Evolutionary conservation across 306 rosid genomes (phyloP).

Genomic region (Leucaena leucocephala): DNA sequence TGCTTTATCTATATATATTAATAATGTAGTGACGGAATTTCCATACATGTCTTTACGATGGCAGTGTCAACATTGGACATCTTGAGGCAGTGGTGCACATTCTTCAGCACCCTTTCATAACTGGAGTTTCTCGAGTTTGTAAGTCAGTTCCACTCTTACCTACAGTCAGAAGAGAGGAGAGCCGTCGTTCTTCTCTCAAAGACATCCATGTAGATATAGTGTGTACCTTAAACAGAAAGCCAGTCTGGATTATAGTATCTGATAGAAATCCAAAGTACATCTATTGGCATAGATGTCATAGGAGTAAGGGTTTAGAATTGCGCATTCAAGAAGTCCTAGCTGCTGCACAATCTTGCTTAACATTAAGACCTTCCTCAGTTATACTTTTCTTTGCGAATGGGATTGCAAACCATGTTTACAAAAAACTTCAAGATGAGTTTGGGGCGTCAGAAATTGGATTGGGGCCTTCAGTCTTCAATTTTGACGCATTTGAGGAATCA

Average conservation of each 20-base stretch:
- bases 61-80: slow-evolving; percentile 87
- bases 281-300: slow-evolving; percentile 55
- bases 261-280: slow-evolving; percentile 79
- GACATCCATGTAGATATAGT: slow-evolving; percentile 70
- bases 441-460: slow-evolving; percentile 59
- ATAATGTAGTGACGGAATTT: not conserved
- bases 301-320: slow-evolving; percentile 63
- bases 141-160: slow-evolving; percentile 65
- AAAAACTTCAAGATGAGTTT: slow-evolving; percentile 56
- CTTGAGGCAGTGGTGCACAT: slow-evolving; percentile 79
- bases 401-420: slow-evolving; percentile 40
- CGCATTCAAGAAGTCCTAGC: slow-evolving; percentile 62
- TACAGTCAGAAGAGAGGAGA: slow-evolving; percentile 34
- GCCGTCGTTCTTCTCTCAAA: slow-evolving; percentile 35
- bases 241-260: slow-evolving; percentile 92
- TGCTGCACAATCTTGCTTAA: slow-evolving; percentile 57
- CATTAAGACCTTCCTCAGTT: slow-evolving; percentile 78
- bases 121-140: slow-evolving; percentile 89
- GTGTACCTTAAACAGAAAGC: slow-evolving; percentile 66
- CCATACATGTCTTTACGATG: not conserved
- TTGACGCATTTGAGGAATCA: slow-evolving; percentile 52
- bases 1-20: not conserved
- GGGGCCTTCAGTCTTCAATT: slow-evolving; percentile 55
- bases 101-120: slow-evolving; percentile 77
- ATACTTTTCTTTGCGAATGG: slow-evolving; percentile 83